phyloP scores from a whole-genome alignment of 164 flowering plant species.

The Liriodendron chinense region DNA sequence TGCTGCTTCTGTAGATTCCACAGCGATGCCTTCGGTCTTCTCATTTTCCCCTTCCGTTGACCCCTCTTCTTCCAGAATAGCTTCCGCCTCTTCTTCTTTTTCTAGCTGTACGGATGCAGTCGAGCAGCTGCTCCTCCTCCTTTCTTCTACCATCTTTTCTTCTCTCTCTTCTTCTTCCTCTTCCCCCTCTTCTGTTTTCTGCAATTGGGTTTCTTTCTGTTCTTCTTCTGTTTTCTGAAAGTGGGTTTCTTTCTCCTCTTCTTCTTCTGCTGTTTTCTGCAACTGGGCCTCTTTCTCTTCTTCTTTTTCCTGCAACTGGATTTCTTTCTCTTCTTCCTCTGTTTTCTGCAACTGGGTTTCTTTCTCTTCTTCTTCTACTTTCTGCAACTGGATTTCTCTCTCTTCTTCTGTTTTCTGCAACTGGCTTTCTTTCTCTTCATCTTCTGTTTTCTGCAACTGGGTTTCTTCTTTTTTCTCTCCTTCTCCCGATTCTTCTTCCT shows the following conservation, averaged over 20 bases:
- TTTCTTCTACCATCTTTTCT: conserved; percentile 2
- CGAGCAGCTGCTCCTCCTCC: conserved; percentile 11
- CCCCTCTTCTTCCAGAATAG: neutral
- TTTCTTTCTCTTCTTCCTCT: neutral
- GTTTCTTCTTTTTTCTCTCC: neutral
- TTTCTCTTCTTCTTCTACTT: neutral
- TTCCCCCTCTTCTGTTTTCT: conserved; percentile 8
- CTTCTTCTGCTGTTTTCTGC: conserved; percentile 4
- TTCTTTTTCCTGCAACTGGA: no score
- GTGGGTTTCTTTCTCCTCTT: neutral
- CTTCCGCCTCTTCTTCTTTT: conserved; percentile 15
- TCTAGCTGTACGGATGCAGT: conserved; percentile 5
- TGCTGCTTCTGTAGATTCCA: neutral
- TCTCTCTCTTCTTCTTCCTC: conserved; percentile 20
- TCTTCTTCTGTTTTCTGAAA: conserved; percentile 10
- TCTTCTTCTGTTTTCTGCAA: neutral
- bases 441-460: neutral
- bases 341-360: neutral
- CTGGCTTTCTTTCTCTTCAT: conserved; percentile 1
- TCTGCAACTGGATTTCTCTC: neutral
- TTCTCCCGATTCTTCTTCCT: conserved; percentile 2
- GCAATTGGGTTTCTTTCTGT: neutral
- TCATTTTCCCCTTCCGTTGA: neutral
- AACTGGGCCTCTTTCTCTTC: neutral
- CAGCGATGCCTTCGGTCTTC: neutral